Conservation (phyloP, 179 eudicot genomes). For the Silene noctiflora region DNA sequence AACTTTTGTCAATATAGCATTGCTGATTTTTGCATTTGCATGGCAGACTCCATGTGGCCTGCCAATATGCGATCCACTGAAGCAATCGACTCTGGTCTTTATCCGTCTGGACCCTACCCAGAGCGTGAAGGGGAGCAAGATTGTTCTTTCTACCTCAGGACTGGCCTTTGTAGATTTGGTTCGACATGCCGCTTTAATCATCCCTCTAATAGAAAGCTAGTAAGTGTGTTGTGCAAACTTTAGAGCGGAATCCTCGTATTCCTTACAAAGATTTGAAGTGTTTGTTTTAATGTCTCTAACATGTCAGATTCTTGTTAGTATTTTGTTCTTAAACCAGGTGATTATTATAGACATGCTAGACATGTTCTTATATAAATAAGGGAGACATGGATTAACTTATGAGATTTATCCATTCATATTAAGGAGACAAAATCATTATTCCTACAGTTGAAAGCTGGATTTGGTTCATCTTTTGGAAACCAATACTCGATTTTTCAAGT, state of each 20-base stretch:
- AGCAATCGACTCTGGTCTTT: conserved; percentile 67
- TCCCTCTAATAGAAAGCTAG: conserved; percentile 83
- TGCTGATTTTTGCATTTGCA: conserved; percentile 11
- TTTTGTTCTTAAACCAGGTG: neutral
- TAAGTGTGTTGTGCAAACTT: conserved; percentile 27
- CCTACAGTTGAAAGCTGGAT: conserved; percentile 18
- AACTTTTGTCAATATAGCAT: neutral
- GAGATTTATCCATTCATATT: conserved; percentile 21
- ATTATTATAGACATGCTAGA: conserved; percentile 5
- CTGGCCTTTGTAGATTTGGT: conserved; percentile 95
- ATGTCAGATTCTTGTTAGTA: conserved; percentile 15
- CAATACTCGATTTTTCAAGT: conserved; percentile 16
- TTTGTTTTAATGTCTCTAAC: conserved; percentile 19
- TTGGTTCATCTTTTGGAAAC: conserved; percentile 18
- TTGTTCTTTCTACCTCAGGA: conserved; percentile 92
- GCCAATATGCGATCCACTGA: conserved; percentile 62
- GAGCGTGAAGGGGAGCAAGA: conserved; percentile 97
- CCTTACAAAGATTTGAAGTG: conserved; percentile 17
- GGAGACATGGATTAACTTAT: conserved; percentile 14
- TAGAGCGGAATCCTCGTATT: neutral
- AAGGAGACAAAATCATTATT: conserved; percentile 27
- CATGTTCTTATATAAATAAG: neutral
- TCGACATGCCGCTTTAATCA: conserved; percentile 85
- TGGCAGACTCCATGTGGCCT: conserved; percentile 76
- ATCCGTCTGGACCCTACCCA: conserved; percentile 75